A percentile compares a stretch with the other conserved stretches of the same genome.
phyloP scores from a whole-genome alignment of 2,329 filamentous ascomycete genomes.

The Pseudocercospora fuligena region DNA sequence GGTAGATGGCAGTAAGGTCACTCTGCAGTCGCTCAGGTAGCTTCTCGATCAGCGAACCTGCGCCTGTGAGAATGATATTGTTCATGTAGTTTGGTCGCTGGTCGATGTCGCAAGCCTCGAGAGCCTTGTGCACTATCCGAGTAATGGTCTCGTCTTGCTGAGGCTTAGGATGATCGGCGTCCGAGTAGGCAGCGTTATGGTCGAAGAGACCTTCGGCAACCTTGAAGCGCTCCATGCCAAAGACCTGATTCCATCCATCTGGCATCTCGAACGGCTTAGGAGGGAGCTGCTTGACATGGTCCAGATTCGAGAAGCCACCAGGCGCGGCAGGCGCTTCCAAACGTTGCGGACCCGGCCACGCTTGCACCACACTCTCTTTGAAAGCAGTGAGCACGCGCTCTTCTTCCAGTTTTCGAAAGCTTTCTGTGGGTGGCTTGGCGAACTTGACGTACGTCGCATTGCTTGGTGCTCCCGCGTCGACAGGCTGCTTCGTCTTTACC shows the following conservation, averaged over 20 bases:
- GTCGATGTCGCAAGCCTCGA: constrained; percentile 86
- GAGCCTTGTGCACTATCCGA: constrained; percentile 75
- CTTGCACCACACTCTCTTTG: constrained; percentile 95
- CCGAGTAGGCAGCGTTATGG: constrained; percentile 70
- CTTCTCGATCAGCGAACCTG: constrained; percentile 83
- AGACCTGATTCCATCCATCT: constrained; percentile 94
- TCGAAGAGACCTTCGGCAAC: constrained; percentile 92
- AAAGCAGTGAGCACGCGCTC: constrained; percentile 93
- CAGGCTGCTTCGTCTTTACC: constrained; percentile 82
- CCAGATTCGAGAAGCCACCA: constrained; percentile 69
- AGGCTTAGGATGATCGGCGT: constrained; percentile 56
- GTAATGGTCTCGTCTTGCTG: constrained; percentile 76
- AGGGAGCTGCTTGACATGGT: constrained; percentile 72
- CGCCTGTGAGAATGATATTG: constrained; percentile 93
- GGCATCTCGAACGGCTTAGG: constrained; percentile 96
- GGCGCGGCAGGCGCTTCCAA: constrained; percentile 53
- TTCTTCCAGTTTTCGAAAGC: constrained; percentile 84
- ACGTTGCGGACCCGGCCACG: constrained; percentile 81
- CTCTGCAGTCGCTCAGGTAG: constrained; percentile 89
- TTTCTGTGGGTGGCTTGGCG: constrained; percentile 63
- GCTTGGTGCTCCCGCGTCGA: constrained; percentile 81
- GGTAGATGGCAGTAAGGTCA: constrained; percentile 81
- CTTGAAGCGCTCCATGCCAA: constrained; percentile 83
- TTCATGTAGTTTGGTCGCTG: constrained; percentile 79
- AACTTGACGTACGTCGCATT: constrained; percentile 78